Base-by-base conservation (phyloP, 129 eudicot species). In the Flaveria bidentis region DNA sequence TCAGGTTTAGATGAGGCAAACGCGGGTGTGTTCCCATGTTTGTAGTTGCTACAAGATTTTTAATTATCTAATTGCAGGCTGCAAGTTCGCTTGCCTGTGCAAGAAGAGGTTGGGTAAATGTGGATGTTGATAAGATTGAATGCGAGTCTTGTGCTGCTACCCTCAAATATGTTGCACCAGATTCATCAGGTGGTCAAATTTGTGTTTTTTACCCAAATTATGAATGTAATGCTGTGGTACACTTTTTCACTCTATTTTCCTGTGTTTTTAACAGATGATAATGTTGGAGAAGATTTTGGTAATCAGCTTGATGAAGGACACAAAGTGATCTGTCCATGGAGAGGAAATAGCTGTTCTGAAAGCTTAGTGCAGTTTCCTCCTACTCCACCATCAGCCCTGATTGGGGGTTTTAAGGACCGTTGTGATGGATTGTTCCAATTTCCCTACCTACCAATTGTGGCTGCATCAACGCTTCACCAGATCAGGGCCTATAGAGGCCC, bases 301-400 rank as follows among this genome's bases (percentile, higher is more conserved):
- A 87, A 85, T 72, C 92, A 77, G 69, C 96, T 94, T 60, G 96
- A 94, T 83, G 89, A 77, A 76, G 97, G 91, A 50, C 98, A 94
- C 72, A 89, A 80, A 82, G 82, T 74, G 71, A 87, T 62, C 71
- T 94, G 98, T 76, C 90, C 96, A 44, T 94, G 98, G 98, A 89
- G 90, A 79, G 98, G 96, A 73, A 94, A 94, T 76, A 87, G 86
- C 75, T 91, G 97, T 76, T 91, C 96, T 26, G 98, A 94, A 84
- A 94, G 97, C 76, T 82, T 94, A 83, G 97, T 94, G 66, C 97
- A 94, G 85, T 94, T 91, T 74, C 98, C 96, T 78, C 97, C 97
- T 52, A 87, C 98, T 77, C 98, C 98, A 46, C 96, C 97, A 66
- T 84, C 97, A 63, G 98, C 98, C 13, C 83, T 94, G 17, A 84